Evolutionary conservation across 163 green algal genomes (phyloP).

Genomic region (Volvox carteri): DNA sequence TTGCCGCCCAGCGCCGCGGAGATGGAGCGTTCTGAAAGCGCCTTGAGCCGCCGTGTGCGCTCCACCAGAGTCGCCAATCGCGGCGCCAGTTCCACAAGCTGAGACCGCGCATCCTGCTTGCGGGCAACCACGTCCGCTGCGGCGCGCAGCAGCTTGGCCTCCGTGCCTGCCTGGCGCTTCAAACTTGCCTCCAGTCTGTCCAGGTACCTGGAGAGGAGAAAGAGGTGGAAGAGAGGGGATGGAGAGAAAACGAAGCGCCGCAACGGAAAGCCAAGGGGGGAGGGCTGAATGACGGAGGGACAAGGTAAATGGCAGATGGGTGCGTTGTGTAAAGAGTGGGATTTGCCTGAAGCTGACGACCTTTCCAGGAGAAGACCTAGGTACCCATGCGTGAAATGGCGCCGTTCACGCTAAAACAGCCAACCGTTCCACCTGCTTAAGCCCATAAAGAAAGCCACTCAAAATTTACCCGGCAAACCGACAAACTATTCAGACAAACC

Average conservation of each 20-base stretch:
- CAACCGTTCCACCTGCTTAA: no score
- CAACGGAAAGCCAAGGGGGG: neutral
- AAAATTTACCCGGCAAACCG: no score
- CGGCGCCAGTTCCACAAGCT: conserved; percentile 68
- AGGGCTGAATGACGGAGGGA: neutral
- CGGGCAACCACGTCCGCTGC: conserved; percentile 68
- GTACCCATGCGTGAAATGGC: no score
- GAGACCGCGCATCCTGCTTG: conserved; percentile 65
- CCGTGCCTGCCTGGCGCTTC: conserved; percentile 74
- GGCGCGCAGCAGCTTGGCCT: conserved; percentile 75
- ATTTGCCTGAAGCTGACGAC: no score
- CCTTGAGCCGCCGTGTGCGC: conserved; percentile 71
- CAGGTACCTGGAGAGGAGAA: conserved; percentile 62
- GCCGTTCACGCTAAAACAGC: no score
- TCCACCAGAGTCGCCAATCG: conserved; percentile 68
- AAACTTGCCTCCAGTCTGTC: conserved; percentile 70
- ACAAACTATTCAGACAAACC: no score
- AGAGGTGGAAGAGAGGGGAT: no score
- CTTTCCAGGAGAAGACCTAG: no score
- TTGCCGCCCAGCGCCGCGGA: conserved; percentile 67
- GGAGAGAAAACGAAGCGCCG: no score
- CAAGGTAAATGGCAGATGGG: neutral
- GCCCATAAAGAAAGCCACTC: no score
- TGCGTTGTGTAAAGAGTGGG: no score
- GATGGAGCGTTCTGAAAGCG: conserved; percentile 68